Conservation (phyloP, 495 filamentous ascomycete species). For the Endocarpon pusillum region DNA sequence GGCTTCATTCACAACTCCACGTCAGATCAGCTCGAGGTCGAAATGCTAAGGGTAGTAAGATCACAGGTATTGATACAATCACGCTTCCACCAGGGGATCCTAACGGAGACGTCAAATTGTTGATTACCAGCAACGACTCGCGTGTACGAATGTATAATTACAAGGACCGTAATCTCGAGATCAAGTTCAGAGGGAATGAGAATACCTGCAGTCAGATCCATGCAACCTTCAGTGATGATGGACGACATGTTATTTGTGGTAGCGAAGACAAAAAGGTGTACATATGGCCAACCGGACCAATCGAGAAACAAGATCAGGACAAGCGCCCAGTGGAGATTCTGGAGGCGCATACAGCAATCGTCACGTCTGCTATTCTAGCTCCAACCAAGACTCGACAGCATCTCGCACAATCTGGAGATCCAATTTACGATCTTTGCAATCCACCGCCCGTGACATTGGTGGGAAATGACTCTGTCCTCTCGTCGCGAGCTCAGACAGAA, state of each 20-base stretch:
- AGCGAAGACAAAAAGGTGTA: conserved; percentile 83
- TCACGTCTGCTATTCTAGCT: conserved; percentile 74
- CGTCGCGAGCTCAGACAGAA: conserved; percentile 20
- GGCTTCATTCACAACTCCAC: conserved; percentile 67
- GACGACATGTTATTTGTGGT: conserved; percentile 75
- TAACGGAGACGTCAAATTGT: conserved; percentile 63
- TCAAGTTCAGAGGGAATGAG: conserved; percentile 85
- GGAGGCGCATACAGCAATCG: conserved; percentile 74
- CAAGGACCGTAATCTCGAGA: conserved; percentile 62
- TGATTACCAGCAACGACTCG: conserved; percentile 92
- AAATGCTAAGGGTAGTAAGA: conserved; percentile 93
- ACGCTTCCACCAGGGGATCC: conserved; percentile 37
- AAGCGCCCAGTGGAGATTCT: conserved; percentile 74
- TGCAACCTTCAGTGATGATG: conserved; percentile 77
- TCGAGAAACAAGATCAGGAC: conserved; percentile 46
- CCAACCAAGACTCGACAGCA: conserved; percentile 62
- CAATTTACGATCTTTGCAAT: conserved; percentile 90
- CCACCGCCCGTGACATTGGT: conserved; percentile 79
- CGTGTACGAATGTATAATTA: conserved; percentile 83
- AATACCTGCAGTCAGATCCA: conserved; percentile 87
- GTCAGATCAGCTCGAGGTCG: conserved; percentile 78
- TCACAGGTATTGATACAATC: conserved; percentile 82
- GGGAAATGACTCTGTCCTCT: conserved; percentile 38
- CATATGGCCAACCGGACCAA: conserved; percentile 57
- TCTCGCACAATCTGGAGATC: conserved; percentile 68